Evolutionary conservation across 2,329 filamentous ascomycete genomes (phyloP), one percentile per base, ranked within the genome.

Genomic region (Sphaerostilbella broomeana): DNA sequence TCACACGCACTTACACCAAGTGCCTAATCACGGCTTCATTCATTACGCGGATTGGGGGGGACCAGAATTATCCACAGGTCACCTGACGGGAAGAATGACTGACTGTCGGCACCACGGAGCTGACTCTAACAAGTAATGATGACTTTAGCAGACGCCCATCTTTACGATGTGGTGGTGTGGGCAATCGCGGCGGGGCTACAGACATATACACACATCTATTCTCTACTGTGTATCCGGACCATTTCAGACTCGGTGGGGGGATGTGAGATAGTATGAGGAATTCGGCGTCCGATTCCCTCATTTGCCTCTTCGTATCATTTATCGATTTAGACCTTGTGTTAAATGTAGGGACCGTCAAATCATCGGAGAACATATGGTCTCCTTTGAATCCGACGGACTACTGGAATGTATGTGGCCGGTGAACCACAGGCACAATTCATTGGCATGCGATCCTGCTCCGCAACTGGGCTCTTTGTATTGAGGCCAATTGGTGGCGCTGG

Each of bases 361-460:
- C 37, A 26, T 13, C 15, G 16, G 26, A 16, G 15, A 21, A 42
- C 33, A 42, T 34, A 42, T 37, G 33, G 39, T 28, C 31, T 39
- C 15, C 25, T 11, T 17, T 3, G 24, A 20, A 34, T 43, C 30
- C n/a, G 21, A 25, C n/a, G 11, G 13, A 13, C 17, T 29, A 22
- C 35, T 33, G 21, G 31, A 39, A 35, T 35, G 28, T 43, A 35
- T 37, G 26, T 43, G 37, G 41, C 37, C 25, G 18, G 41, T 40
- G 41, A 37, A 43, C 27, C 34, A 42, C 21, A 15, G 21, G 25
- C 20, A 19, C 29, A 31, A n/a, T n/a, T n/a, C n/a, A n/a, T 25
- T 4, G 8, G 22, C 12, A 12, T 25, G 22, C 22, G 22, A 31
- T 16, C n/a, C 28, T 18, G 28, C 28, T 31, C n/a, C 28, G 18